Conservation (phyloP, 2,329 filamentous ascomycete species). For the Trichophaea hybrida region DNA sequence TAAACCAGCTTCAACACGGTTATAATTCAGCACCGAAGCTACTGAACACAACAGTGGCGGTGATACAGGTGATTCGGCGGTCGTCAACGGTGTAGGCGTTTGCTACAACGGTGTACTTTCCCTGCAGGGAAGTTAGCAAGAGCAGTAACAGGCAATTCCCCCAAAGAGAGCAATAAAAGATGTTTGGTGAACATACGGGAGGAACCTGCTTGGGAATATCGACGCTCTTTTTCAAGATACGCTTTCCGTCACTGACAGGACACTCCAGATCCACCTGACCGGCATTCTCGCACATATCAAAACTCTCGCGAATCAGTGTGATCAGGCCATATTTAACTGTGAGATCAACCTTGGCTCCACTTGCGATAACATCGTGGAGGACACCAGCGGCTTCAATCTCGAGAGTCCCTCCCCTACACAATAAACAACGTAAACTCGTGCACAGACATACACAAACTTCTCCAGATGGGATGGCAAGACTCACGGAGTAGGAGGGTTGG, state of each 20-base stretch:
- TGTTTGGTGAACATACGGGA: constrained; percentile 47
- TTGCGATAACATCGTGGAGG: constrained; percentile 55
- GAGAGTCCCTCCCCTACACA: constrained; percentile 56
- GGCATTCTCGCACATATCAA: constrained; percentile 80
- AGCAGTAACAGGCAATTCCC: background rate
- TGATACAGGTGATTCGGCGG: constrained; percentile 71
- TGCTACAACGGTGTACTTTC: constrained; percentile 76
- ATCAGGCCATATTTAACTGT: constrained; percentile 92
- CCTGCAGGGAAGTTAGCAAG: constrained; percentile 38
- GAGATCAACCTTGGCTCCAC: constrained; percentile 69
- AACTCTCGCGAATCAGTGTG: constrained; percentile 63
- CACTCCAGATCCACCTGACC: constrained; percentile 78
- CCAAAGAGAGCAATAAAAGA: background rate
- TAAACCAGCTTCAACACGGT: too few relatives aligned
- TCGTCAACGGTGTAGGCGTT: constrained; percentile 65
- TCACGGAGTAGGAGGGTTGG: constrained; percentile 80
- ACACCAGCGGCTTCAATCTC: constrained; percentile 63
- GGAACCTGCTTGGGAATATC: constrained; percentile 77
- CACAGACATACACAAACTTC: too few relatives aligned
- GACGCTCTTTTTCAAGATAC: constrained; percentile 64
- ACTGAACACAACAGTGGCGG: constrained; percentile 53
- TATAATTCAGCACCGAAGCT: background rate
- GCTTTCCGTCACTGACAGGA: constrained; percentile 65
- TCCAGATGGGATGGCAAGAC: constrained; percentile 30
- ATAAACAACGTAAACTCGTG: too few relatives aligned